Percentiles rank a stretch among this genome's conserved stretches.
phyloP scores from a whole-genome alignment of 2,329 filamentous ascomycete genomes.

The Camillea tinctor region DNA sequence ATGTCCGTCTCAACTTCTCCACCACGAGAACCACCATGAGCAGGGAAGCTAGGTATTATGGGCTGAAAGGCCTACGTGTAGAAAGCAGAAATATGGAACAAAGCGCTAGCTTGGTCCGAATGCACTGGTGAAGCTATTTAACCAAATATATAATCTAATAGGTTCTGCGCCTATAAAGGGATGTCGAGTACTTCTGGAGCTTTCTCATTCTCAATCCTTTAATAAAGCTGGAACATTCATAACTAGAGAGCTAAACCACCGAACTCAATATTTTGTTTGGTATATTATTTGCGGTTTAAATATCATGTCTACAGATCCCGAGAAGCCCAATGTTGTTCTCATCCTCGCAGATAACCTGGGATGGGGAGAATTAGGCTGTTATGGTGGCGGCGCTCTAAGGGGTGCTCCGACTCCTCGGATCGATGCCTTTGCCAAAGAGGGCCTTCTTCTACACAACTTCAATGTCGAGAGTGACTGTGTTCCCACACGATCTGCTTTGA shows the following conservation, averaged over 20 bases:
- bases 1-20: background rate
- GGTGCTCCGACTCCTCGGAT: constrained; percentile 36
- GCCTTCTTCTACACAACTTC: constrained; percentile 36
- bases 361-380: constrained; percentile 37
- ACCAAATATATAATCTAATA: too few relatives aligned
- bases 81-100: background rate
- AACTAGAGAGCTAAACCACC: too few relatives aligned
- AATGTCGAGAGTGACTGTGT: constrained; percentile 39
- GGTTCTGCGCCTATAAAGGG: too few relatives aligned
- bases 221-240: too few relatives aligned
- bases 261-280: too few relatives aligned
- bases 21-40: background rate
- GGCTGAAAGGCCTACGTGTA: background rate
- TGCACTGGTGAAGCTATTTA: too few relatives aligned
- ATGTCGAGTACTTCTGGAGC: too few relatives aligned
- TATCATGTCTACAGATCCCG: constrained; percentile 20
- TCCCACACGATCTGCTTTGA: constrained; percentile 34
- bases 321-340: constrained; percentile 33
- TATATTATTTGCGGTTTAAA: background rate
- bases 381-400: constrained; percentile 33
- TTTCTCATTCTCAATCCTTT: too few relatives aligned
- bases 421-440: constrained; percentile 30
- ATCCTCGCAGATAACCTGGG: constrained; percentile 38
- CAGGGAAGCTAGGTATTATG: background rate
- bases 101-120: too few relatives aligned